A percentile compares a stretch with the other conserved stretches of the same genome.
phyloP scores from a whole-genome alignment of 2,329 filamentous ascomycete genomes.

The Zymoseptoria tritici region DNA sequence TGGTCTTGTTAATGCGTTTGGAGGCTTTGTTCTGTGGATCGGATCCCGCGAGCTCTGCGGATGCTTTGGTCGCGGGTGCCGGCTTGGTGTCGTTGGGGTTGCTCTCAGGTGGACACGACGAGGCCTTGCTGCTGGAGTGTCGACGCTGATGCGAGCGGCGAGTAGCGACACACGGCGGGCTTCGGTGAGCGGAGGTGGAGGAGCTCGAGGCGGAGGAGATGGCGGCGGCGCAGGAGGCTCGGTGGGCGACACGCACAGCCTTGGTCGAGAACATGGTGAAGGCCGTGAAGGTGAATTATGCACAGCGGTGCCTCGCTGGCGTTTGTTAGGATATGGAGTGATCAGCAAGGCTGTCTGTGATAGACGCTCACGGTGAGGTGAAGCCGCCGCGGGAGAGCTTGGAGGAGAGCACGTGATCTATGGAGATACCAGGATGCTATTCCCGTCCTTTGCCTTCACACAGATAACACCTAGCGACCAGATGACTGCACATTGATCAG shows the following conservation, averaged over 20 bases:
- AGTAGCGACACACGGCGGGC: constrained; percentile 25
- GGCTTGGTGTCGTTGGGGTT: constrained; percentile 23
- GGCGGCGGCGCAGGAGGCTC: constrained; percentile 20
- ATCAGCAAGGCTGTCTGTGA: not conserved
- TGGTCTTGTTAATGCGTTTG: constrained; percentile 13
- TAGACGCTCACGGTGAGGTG: not conserved
- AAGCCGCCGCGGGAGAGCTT: not conserved
- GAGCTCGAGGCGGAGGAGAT: constrained; percentile 19
- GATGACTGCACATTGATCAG: not conserved
- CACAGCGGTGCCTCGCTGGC: not conserved
- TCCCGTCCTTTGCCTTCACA: not conserved
- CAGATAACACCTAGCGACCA: not conserved
- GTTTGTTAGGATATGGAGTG: not conserved
- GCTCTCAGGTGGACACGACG: constrained; percentile 36
- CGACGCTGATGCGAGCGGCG: constrained; percentile 41
- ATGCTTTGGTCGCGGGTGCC: constrained; percentile 21
- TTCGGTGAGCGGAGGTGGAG: constrained; percentile 20
- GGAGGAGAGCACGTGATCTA: too few species aligned
- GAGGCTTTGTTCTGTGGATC: constrained; percentile 12
- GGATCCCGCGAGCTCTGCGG: constrained; percentile 10
- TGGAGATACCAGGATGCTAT: not conserved
- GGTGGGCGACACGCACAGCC: constrained; percentile 26
- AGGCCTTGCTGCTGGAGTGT: constrained; percentile 44
- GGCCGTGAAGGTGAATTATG: not conserved
- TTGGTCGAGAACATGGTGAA: constrained; percentile 27